phyloP scores from a whole-genome alignment of 495 filamentous ascomycete species.

The Aspergillus leporis region DNA sequence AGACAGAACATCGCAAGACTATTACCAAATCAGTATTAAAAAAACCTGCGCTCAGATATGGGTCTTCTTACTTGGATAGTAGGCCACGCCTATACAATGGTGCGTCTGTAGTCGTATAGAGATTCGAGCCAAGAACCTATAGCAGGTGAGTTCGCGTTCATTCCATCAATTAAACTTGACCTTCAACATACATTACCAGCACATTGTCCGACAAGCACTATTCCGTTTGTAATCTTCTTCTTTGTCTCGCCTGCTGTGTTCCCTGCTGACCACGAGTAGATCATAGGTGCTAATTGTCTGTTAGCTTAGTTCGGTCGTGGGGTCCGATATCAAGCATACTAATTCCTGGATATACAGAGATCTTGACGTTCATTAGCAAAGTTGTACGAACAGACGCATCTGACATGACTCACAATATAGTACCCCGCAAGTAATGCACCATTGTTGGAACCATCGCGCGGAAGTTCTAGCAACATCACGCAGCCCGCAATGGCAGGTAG shows the following conservation, averaged over 20 bases:
- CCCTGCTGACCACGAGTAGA: conserved; percentile 62
- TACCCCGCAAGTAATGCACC: conserved; percentile 58
- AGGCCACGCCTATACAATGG: conserved; percentile 56
- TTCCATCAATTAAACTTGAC: neutral
- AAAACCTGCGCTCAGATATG: neutral
- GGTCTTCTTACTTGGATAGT: conserved; percentile 43
- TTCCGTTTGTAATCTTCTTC: conserved; percentile 58
- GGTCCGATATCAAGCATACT: conserved; percentile 27
- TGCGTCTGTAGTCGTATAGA: conserved; percentile 57
- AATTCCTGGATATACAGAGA: conserved; percentile 58
- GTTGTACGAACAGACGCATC: neutral
- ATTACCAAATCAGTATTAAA: conserved; percentile 5
- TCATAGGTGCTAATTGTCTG: conserved; percentile 50
- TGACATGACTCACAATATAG: conserved; percentile 46
- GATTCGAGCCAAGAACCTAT: conserved; percentile 56
- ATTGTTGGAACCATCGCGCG: conserved; percentile 43
- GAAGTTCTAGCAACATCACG: conserved; percentile 53
- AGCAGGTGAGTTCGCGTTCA: neutral
- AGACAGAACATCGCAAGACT: conserved; percentile 56
- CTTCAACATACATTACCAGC: conserved; percentile 54
- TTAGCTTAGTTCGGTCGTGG: conserved; percentile 24
- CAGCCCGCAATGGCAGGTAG: conserved; percentile 58
- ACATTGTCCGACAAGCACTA: conserved; percentile 58
- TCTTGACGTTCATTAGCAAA: conserved; percentile 33
- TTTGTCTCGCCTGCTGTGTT: conserved; percentile 68